Evolutionary conservation across 164 flowering plant genomes (phyloP).

Genomic region (Liriodendron chinense): DNA sequence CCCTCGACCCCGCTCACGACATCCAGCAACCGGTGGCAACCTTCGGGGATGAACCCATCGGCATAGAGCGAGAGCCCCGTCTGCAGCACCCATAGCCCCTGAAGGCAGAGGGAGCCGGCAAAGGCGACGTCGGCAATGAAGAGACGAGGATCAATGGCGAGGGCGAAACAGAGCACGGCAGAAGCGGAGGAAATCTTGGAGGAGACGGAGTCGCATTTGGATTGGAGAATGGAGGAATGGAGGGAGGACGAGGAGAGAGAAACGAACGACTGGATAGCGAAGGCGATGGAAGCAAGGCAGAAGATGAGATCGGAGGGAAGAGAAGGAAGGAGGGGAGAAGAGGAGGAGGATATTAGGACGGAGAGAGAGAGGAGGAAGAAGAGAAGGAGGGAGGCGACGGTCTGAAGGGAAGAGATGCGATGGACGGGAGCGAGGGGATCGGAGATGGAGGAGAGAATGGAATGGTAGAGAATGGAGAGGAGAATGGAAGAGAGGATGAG

Average conservation of each 20-base stretch:
- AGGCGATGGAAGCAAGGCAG: slow-evolving; percentile 53
- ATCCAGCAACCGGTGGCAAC: slow-evolving; percentile 81
- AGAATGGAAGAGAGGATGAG: slow-evolving; percentile 51
- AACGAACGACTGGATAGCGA: slow-evolving; percentile 56
- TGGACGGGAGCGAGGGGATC: slow-evolving; percentile 90
- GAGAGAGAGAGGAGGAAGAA: slow-evolving; percentile 70
- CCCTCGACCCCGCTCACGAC: slow-evolving; percentile 84
- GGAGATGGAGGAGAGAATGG: slow-evolving; percentile 44
- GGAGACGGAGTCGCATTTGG: slow-evolving; percentile 61
- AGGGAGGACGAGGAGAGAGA: slow-evolving; percentile 48
- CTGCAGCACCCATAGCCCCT: slow-evolving; percentile 86
- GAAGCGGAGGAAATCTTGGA: slow-evolving; percentile 49
- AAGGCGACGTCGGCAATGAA: slow-evolving; percentile 66
- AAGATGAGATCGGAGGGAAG: slow-evolving; percentile 73
- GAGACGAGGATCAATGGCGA: slow-evolving; percentile 53
- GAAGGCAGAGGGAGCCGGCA: slow-evolving; percentile 54
- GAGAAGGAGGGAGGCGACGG: slow-evolving; percentile 64
- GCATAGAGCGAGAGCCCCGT: slow-evolving; percentile 83
- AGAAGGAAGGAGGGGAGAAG: slow-evolving; percentile 54
- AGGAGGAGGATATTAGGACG: slow-evolving; percentile 56
- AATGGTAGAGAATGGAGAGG: slow-evolving; percentile 52
- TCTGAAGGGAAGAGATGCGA: slow-evolving; percentile 71
- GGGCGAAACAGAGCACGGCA: slow-evolving; percentile 42
- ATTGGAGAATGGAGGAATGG: slow-evolving; percentile 66
- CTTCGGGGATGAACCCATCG: slow-evolving; percentile 87